phyloP scores from a whole-genome alignment of 495 filamentous ascomycete species.

The Daldinia bambusicola region DNA sequence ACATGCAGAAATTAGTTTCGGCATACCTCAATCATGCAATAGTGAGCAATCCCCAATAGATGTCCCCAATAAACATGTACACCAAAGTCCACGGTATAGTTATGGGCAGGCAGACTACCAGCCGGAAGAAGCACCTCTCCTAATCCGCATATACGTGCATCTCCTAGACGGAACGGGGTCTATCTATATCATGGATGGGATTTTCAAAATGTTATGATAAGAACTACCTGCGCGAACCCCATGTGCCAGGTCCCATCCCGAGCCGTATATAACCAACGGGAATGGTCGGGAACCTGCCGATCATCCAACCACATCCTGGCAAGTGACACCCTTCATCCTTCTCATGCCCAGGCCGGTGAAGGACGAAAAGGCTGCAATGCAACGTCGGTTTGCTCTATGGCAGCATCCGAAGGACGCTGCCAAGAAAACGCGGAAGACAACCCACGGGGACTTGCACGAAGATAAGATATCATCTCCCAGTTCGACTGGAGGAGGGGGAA shows the following conservation, averaged over 20 bases:
- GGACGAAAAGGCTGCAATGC: conserved; percentile 11
- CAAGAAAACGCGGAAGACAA: conserved; percentile 10
- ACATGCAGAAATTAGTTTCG: too few species aligned
- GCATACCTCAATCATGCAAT: too few species aligned
- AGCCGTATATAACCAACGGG: conserved; percentile 3
- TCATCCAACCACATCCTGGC: conserved; percentile 3
- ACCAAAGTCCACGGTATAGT: too few species aligned
- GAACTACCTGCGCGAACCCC: not conserved
- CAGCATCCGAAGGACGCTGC: conserved; percentile 8
- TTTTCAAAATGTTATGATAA: not conserved
- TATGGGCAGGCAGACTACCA: not conserved
- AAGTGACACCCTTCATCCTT: not conserved
- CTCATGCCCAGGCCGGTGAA: conserved; percentile 4
- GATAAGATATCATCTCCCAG: conserved; percentile 4
- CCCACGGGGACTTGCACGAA: not conserved
- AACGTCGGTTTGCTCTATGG: conserved; percentile 21
- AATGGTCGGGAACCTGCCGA: conserved; percentile 19
- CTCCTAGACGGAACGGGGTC: too few species aligned
- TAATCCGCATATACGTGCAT: not conserved
- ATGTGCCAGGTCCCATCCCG: conserved; percentile 8
- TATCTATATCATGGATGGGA: not conserved
- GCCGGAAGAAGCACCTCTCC: not conserved
- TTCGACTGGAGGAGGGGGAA: not conserved
- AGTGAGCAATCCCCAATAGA: too few species aligned
- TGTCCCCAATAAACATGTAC: too few species aligned